Evolutionary conservation across 805 yeast species (phyloP), one percentile per base, ranked within the genome.

Genomic region (Suhomyces prunicola): DNA sequence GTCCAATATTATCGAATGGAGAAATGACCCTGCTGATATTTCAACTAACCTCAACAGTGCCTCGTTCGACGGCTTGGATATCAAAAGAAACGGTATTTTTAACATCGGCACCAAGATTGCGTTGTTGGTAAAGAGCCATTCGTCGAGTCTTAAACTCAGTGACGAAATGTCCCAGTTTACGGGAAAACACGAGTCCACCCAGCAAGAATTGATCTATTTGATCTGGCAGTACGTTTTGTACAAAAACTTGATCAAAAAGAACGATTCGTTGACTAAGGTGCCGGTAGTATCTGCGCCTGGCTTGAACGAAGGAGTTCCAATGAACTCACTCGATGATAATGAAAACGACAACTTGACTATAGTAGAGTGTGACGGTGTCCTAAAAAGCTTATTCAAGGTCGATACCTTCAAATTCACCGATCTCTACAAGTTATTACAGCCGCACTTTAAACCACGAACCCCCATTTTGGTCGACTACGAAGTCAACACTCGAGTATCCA

Each of bases 51-150:
- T 47, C 68, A 68, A 44, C 48, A 57, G 10, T 69, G 70, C 57
- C 60, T 62, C 53, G 59, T 93, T 93, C 66, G 98, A 94, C 68
- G 97, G 96, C 1, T 71, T 94, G 52, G 97, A 92, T 65, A 82
- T 94, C 52, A 87, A 87, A 63, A 83, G 99, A 62, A 74, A 80
- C 15, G 98, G 98, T 2, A 63, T 72, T 9, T 73, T 66, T 57
- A 69, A 70, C 54, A 62, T 92, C 47, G 77, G 81, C 45, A 83
- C 88, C 48, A 83, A 83, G 52, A 85, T 94, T 52, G 88, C 90
- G 4, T 79, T 94, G 52, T 51, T 57, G 33, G 55, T 54, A 9
- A 57, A 88, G 63, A 88, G 87, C 61, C 82, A 79, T 55, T 89
- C 96, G 6, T 80, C 85, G 42, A 81, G 80, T 59, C 79, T 86